Evolutionary conservation across 331 rosid genomes (phyloP).

Genomic region (Acacia concinna): DNA sequence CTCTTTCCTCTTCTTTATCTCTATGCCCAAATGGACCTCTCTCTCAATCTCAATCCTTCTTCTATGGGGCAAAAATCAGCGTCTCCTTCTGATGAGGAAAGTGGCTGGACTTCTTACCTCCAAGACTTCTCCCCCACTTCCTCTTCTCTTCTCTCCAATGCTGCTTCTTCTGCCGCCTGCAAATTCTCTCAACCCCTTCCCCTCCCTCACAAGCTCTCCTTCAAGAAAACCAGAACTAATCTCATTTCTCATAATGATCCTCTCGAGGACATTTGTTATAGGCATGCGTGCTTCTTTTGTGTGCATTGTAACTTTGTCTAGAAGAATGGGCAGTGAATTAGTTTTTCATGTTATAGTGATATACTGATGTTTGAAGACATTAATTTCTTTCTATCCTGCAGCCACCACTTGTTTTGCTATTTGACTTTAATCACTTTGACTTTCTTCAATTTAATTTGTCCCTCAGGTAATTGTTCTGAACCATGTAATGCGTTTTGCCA

Average conservation of each 20-base stretch:
- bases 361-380: background rate
- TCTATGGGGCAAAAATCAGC: conserved; percentile 29
- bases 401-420: background rate
- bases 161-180: conserved; percentile 82
- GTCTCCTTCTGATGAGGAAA: conserved; percentile 49
- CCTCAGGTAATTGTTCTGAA: background rate
- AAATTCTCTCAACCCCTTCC: conserved; percentile 47
- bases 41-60: conserved; percentile 41
- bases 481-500: background rate
- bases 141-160: conserved; percentile 88
- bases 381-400: background rate
- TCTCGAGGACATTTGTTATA: conserved; percentile 89
- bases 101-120: conserved; percentile 93
- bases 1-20: too few species aligned
- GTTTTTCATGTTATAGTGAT: background rate
- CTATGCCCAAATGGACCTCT: conserved; percentile 14
- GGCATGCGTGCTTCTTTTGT: too few species aligned
- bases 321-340: background rate
- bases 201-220: conserved; percentile 44
- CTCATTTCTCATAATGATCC: conserved; percentile 58
- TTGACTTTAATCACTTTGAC: background rate
- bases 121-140: conserved; percentile 67
- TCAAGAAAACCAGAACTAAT: conserved; percentile 68
- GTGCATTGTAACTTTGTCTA: background rate
- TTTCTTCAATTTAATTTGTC: background rate